Percentiles rank a stretch among this genome's conserved stretches.
Conservation (phyloP, 2,329 filamentous ascomycete species). For the Pyrenophora tritici-repentis region DNA sequence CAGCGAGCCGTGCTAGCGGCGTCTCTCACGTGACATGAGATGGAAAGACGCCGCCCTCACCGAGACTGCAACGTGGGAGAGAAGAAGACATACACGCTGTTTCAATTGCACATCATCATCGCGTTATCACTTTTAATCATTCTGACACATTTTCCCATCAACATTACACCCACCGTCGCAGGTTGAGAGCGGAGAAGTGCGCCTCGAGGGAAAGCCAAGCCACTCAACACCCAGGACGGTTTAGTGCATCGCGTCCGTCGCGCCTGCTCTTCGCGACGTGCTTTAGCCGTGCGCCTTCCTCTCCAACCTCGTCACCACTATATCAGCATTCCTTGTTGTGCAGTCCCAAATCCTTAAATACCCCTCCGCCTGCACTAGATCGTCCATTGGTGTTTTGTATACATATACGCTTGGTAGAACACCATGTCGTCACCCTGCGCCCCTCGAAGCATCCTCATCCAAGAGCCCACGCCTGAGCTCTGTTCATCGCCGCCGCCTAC, state of each 20-base stretch:
- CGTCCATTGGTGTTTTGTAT: constrained; percentile 10
- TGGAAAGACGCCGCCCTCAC: not conserved
- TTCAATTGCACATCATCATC: too few relatives aligned
- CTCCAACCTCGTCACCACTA: constrained; percentile 15
- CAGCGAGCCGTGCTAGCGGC: not conserved
- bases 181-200: not conserved
- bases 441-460: constrained; percentile 26
- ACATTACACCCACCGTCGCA: not conserved
- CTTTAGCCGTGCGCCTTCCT: constrained; percentile 11
- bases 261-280: constrained; percentile 18
- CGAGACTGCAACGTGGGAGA: too few relatives aligned
- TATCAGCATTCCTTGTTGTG: constrained; percentile 13
- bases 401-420: constrained; percentile 10
- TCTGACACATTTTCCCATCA: not conserved
- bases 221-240: constrained; percentile 7
- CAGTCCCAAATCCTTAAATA: constrained; percentile 2
- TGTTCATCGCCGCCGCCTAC: constrained; percentile 47
- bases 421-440: constrained; percentile 38
- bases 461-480: constrained; percentile 44
- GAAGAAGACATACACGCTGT: too few relatives aligned
- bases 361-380: constrained; percentile 6
- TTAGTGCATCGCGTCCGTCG: constrained; percentile 18
- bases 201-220: not conserved
- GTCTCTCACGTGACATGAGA: constrained; percentile 7
- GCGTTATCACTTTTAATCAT: too few relatives aligned